Evolutionary conservation across 768 basidiomycete species (phyloP), one percentile per base, ranked within the genome.

Genomic region (Mycena galopus): DNA sequence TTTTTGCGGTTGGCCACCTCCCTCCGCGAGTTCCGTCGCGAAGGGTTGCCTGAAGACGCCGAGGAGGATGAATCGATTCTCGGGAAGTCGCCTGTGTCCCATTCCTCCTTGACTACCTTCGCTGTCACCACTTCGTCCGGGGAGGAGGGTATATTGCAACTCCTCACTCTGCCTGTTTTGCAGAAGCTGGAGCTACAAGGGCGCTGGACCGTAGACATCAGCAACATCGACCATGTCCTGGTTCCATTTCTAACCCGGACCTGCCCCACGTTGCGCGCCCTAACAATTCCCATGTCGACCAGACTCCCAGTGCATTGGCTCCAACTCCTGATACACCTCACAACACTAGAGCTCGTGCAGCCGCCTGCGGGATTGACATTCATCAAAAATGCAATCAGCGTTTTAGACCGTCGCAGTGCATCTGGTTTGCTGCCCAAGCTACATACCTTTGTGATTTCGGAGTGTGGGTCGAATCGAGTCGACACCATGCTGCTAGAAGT

Each of bases 351-450:
- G 29, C 67, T 69, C 29, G 30, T 55, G 8, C 47, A 21, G n/a
- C n/a, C n/a, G n/a, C 10, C 50, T 9, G 10, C 6, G 12, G n/a
- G 39, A 9, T 16, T 39, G 29, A 12, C 67, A 39, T 55, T 57
- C 60, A 32, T 12, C 12, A 44, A 37, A 5, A 53, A 57, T 19
- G 29, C 53, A 11, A n/a, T 69, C 17, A 60, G 27, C 23, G 60
- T 53, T 8, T n/a, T 69, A 29, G 42, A 69, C 53, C 69, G 69
- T 30, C 55, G 61, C 6, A 58, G 7, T 35, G 4, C 44, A 14
- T 62, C 69, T 11, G 55, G 58, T 50, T 70, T 70, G 19, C 62
- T 70, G 56, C 69, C 69, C 7, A 63, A 58, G 42, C 69, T 70
- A 16, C 29, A 70, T 37, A 14, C 23, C 14, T 50, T 70, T 21